Evolutionary conservation across 495 filamentous ascomycete species (phyloP), one percentile per base, ranked within the genome.

Genomic region (Aspergillus sclerotiicarbonarius): DNA sequence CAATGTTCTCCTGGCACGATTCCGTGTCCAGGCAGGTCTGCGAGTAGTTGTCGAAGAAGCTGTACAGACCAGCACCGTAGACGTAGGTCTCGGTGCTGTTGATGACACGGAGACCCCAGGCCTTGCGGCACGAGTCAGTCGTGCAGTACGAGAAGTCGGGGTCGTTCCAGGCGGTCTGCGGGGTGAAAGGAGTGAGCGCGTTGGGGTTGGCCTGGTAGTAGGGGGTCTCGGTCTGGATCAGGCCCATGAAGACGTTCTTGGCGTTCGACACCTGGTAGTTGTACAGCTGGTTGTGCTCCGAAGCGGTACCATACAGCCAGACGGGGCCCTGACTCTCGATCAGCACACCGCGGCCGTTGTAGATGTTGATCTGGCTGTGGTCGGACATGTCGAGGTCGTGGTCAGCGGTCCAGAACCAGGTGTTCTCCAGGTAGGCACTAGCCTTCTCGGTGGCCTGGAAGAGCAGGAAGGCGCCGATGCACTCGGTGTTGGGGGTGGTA

Each of bases 361-460:
- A 98, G 62, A 98, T 82, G 71, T 94, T 89, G 72, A 96, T 88
- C 72, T 96, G 93, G 58, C 83, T 83, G 73, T 90, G 84, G 65
- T 89, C 87, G 8, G 71, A 45, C 4, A 84, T 82, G 68, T 96
- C 93, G 41, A 98, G 87, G 59, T 91, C 89, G 77, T 98, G 93
- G 71, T 98, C 93, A 2, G 93, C 85, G 29, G 92, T 91, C 93
- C 93, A 98, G 72, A 88, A 89, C 93, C 93, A 98, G 44, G 83
- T 85, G 74, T 98, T 97, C 75, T 96, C 93, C 48, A 96, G 72
- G 71, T 96, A 96, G 15, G 86, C 82, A 53, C 82, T 86, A 6
- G 82, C 90, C 25, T 83, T 76, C 46, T 80, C 65, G 6, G 90
- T 90, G 37, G 96, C 73, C 69, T 96, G 91, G 18, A 98, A 74